Base-by-base conservation (phyloP, 768 basidiomycete genomes). In the Suillus bovinus region DNA sequence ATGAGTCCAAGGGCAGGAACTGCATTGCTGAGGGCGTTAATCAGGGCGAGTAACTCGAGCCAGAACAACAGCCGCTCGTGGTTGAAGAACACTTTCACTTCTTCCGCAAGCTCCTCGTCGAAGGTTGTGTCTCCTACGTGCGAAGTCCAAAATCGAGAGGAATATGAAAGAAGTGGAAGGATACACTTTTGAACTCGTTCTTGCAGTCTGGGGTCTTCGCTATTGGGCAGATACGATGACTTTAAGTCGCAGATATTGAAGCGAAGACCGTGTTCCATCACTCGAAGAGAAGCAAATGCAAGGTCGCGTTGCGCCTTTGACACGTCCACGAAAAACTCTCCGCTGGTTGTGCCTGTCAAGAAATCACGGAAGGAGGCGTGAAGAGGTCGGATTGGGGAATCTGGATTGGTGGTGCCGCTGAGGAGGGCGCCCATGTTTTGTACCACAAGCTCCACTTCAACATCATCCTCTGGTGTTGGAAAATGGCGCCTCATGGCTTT, bases 191-290 rank as follows among this genome's bases (percentile, higher is more conserved):
- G 13, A 5, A 64, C 14, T 17, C 60, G 57, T 27, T 39, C 57
- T 27, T 31, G n/a, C 41, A 50, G 39, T 6, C 44, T 36, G 0
- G 22, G 31, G 17, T 76, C 59, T 14, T 75, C 68, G 16, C 53
- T 50, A 62, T 79, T 76, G 11, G 42, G 64, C 6, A 68, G 31
- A 54, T 72, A 70, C 3, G 77, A 78, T 7, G 69, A 71, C 39
- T 68, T 63, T 14, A 79, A 55, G 2, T 71, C 42, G 62, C 72
- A 75, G 24, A 79, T 76, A 59, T 79, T 77, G 67, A 79, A 79
- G 56, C 63, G 63, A 11, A 79, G 69, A 11, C 63, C 58, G 17
- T 59, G 42, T 11, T 71, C 64, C 78, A 79, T 74, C 9, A 72
- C 58, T 4, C 54, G 52, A 6, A 79, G 59, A 6, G 67, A 73